Conservation (phyloP, 108 stramenopile genomes). For the Epithemia pelagica region DNA sequence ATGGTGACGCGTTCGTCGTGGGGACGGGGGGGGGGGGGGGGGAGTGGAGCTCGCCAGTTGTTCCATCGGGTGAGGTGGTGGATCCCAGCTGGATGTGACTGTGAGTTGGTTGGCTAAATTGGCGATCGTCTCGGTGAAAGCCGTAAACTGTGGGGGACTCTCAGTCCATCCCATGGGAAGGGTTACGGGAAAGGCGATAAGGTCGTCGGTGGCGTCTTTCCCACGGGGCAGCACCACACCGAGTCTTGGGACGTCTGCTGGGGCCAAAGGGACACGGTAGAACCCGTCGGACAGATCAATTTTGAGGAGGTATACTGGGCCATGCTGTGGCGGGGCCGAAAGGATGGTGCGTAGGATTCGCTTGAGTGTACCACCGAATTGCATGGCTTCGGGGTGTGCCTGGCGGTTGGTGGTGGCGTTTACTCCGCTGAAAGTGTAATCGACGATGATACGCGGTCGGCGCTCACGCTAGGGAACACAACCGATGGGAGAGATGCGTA, state of each 20-base stretch:
- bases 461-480: not conserved
- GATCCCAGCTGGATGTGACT: not conserved
- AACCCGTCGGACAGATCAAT: not conserved
- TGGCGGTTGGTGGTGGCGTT: not conserved
- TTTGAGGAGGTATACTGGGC: not conserved
- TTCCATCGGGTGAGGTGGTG: not conserved
- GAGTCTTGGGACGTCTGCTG: not conserved
- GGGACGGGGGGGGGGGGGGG: too few species aligned
- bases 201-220: not conserved
- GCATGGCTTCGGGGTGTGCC: not conserved
- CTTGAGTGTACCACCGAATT: not conserved
- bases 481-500: not conserved
- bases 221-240: not conserved
- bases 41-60: not conserved
- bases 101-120: not conserved
- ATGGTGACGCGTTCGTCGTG: not conserved
- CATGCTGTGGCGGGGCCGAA: not conserved
- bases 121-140: not conserved
- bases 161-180: not conserved
- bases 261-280: not conserved
- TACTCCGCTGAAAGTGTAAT: not conserved
- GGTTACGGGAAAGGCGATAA: not conserved
- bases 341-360: not conserved
- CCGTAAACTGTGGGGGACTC: not conserved
- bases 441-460: not conserved